phyloP scores from a whole-genome alignment of 176 grass and related monocot species.

The Bothriochloa decipiens region DNA sequence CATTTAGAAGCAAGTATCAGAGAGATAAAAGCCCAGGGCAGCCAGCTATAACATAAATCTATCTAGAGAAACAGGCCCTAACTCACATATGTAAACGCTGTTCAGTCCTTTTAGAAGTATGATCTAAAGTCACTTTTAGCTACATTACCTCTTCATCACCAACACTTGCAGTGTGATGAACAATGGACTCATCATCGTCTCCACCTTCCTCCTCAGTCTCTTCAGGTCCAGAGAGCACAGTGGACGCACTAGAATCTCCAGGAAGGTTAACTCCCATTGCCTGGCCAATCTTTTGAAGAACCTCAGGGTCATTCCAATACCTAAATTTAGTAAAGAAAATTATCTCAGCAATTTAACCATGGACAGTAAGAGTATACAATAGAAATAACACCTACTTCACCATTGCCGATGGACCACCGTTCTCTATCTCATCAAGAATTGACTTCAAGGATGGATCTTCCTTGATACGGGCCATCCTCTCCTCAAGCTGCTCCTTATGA shows the following conservation, averaged over 20 bases:
- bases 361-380: background rate
- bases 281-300: slow-evolving; percentile 92
- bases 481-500: slow-evolving; percentile 88
- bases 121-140: background rate
- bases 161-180: slow-evolving; percentile 86
- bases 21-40: background rate
- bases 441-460: slow-evolving; percentile 83
- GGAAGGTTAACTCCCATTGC: slow-evolving; percentile 75
- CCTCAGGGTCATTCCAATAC: slow-evolving; percentile 96
- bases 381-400: slow-evolving; percentile 71
- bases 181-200: slow-evolving; percentile 81
- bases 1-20: background rate
- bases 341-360: slow-evolving; percentile 18
- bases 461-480: slow-evolving; percentile 79
- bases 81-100: background rate
- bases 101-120: background rate
- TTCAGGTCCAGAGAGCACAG: slow-evolving; percentile 61
- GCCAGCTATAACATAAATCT: background rate
- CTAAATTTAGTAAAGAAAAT: slow-evolving; percentile 46
- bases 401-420: slow-evolving; percentile 85
- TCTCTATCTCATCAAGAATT: slow-evolving; percentile 92
- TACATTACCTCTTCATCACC: slow-evolving; percentile 85
- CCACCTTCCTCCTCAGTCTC: slow-evolving; percentile 65
- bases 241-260: slow-evolving; percentile 57
- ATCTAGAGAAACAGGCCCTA: background rate